Evolutionary conservation across 192 early-diverging fungal genomes (phyloP), one percentile per base, ranked within the genome.

Genomic region (Backusella psychrophila): DNA sequence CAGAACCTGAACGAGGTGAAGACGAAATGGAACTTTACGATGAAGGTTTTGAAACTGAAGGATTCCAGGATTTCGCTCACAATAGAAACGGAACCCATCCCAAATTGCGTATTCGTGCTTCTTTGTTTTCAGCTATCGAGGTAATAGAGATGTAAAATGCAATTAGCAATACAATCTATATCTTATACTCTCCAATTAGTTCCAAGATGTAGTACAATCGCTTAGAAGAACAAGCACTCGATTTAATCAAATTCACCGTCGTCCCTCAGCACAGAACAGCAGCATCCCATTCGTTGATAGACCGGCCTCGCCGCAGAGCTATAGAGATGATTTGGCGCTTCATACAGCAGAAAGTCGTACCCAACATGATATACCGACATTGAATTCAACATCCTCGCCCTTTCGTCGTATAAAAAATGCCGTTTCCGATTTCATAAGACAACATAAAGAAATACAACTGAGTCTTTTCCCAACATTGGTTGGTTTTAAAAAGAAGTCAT

Each of bases 51-150:
- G 80, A 81, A 56, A 75, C 76, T 4, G 80, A 81, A 44, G 80
- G 79, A 0, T 77, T 53, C 14, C 33, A 73, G 21, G 69, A 72
- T 23, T 76, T 71, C 21, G 21, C 26, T 6, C 26, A 65, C 9
- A 71, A 80, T 53, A 29, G 69, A 29, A 75, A 80, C 26, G 44
- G 69, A 41, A 23, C 36, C 0, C 76, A 72, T 21, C 44, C 70
- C 0, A 81, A 81, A 68, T 49, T 81, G 23, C 75, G 83, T 26
- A 82, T 84, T 46, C 77, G 87, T 53, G 81, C 89, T 21, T 87
- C 87, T 17, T 76, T 90, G 12, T 83, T 90, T 74, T 83, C 85
- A 35, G 89, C 89, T 2, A 76, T 90, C 7, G 89, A 90, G 83
- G 89, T 87, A 80, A 69, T 36, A 31, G 14, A 8, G 41, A 38